Base-by-base conservation (phyloP, 164 flowering plant species). In the Stephania cephalantha region DNA sequence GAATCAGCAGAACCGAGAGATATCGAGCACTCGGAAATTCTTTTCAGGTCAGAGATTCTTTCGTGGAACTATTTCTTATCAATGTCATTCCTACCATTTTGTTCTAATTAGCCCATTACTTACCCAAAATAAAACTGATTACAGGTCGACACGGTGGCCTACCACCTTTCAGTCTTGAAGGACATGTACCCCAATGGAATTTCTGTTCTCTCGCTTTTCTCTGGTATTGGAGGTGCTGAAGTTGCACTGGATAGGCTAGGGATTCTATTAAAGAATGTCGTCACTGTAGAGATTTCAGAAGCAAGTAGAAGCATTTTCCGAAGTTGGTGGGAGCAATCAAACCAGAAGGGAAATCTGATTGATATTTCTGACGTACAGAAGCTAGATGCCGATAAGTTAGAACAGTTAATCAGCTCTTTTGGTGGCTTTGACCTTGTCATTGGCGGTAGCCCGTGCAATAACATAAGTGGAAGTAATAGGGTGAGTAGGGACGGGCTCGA, bases 361-460 rank as follows among this genome's bases (percentile, higher is more conserved):
- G 84, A 94, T 77, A 75, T 88, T 29, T 80, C 72, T 2, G 94
- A 94, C 75, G 90, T 94, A 7, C 88, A 86, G 53, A 68, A 76
- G 65, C 71, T 94, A 48, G 82, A 81, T 69, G 83, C 74, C 17
- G 87, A 86, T 13, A 65, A 73, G 53, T 45, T 92, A 46, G 88
- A 87, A 82, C 75, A 84, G 44, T 45, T 88, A 46, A 88, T 92
- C 18, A 74, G 44, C 35, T 9, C 75, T 1, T 81, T 81, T 63
- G 98, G 97, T 4, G 92, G 93, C 0, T 92, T 94, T 72, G 96
- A 94, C 80, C 87, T 94, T 8, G 75, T 94, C 0, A 73, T 94
- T 66, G 96, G 97, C 12, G 98, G 98, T 12, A 93, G 98, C 75
- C 98, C 98, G 0, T 93, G 98, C 73, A 93, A 94, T 73, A 94